Base-by-base conservation (phyloP, 1,139 yeast genomes). In the Nakaseomyces kungkrabaensis region DNA sequence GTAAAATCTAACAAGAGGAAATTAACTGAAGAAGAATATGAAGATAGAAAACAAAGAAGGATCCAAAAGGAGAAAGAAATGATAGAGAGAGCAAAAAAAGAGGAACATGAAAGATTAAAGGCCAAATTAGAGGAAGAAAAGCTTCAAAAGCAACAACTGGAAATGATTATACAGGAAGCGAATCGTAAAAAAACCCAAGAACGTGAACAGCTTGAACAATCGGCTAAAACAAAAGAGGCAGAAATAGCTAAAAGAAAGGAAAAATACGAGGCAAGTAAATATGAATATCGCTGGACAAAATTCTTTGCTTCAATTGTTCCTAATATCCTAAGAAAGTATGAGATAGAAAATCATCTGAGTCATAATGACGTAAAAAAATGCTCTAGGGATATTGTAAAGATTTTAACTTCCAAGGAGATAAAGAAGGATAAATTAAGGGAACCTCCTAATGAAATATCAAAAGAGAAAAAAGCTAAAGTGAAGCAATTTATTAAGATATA, bases 251-350 rank as follows among this genome's bases (percentile, higher is more conserved):
- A 53, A 48, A 55, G 51, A 50, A 61, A 56, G 52, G 57, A 52
- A 43, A 54, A 50, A 50, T 51, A 54, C 5, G 52, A 54, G 31
- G 34, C 52, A 4, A 58, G 54, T 42, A 50, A 55, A 38, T 24
- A 59, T 38, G 78, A 73, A 50, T 66, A 70, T 52, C 71, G 71
- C 57, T 85, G 90, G 89, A 74, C 75, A 24, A 72, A 69, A 46
- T 66, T 76, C 33, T 79, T 92, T 65, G 97, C 97, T 2, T 69
- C 75, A 27, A 74, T 79, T 59, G 85, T 92, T 22, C 97, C 97
- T 4, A 89, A 89, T 60, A 68, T 85, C 59, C 73, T 90, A 48
- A 81, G 82, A 56, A 78, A 78, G 57, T 81, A 83, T 63, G 84
- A 80, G 27, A 65, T 71, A 2, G 80, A 79, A 51, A 36, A 56